Percentiles rank a stretch among this genome's conserved stretches.
Conservation (phyloP, 257 asterid genomes). For the Solanum appendiculatum region DNA sequence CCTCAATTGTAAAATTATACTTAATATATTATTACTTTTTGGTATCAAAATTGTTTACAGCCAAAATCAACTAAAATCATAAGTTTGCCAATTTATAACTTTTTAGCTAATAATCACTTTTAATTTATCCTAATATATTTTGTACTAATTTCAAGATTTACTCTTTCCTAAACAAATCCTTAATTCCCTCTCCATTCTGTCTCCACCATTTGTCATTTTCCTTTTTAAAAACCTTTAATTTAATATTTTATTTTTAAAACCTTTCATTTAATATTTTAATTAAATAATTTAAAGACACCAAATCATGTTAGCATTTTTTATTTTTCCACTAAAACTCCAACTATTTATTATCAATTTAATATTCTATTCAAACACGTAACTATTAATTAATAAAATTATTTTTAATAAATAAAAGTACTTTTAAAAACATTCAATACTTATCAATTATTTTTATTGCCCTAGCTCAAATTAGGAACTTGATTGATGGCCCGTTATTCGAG, state of each 20-base stretch:
- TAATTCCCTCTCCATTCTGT: background rate
- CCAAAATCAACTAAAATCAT: background rate
- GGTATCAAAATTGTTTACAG: background rate
- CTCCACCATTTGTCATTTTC: background rate
- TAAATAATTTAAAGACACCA: no score
- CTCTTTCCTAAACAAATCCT: background rate
- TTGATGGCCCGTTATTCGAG: background rate
- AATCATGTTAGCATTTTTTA: background rate
- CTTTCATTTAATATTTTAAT: no score
- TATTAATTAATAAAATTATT: background rate
- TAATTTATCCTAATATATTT: background rate
- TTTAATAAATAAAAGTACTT: background rate
- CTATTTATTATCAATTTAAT: background rate
- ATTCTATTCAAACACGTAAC: background rate
- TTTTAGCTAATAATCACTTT: background rate
- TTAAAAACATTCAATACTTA: background rate
- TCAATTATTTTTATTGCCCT: background rate
- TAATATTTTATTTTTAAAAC: no score
- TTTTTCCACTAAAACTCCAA: background rate
- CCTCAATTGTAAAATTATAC: no score
- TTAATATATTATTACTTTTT: no score
- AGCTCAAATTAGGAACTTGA: background rate
- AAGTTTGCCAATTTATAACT: background rate
- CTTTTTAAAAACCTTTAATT: background rate
- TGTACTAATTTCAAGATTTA: background rate